Evolutionary conservation across 2,329 filamentous ascomycete genomes (phyloP), one percentile per base, ranked within the genome.

Genomic region (Colletotrichum cuscutae): DNA sequence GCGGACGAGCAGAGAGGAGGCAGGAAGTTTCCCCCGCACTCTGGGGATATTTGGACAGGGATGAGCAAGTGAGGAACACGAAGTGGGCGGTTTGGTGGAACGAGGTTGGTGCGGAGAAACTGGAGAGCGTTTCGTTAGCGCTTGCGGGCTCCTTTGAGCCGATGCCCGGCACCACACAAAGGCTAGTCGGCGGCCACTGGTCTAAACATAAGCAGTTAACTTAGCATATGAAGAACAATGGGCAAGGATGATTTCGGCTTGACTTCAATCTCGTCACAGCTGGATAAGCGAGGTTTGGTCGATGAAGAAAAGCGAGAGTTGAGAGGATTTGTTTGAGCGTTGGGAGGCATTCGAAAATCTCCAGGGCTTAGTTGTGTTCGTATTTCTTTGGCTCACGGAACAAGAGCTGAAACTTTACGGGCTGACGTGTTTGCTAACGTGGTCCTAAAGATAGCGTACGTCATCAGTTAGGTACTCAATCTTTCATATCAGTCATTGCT

Each of bases 41-140:
- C 35, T 70, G 32, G 49, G 30, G 54, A 53, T 52, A 15, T 32
- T 30, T 15, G 46, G 24, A 65, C 70, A 46, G 49, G 66, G 66
- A 26, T 35, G 32, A 35, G 32, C 32, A 35, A 35, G 37, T 56
- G 24, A n/a, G 7, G 24, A 19, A 12, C 52, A 59, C 28, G 35
- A 54, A 60, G 46, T 61, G 54, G 46, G 13, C 56, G 42, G 54
- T 57, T 56, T 28, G 22, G 49, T 65, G 54, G 60, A 42, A 70
- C 66, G 70, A 65, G 60, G 60, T 73, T 71, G 71, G 60, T 73
- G 71, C 71, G 66, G 71, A 73, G 71, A 65, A 65, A 42, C 35
- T 60, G 60, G 46, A 61, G 71, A 67, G 66, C 12, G 49, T 5
- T 30, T 35, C 22, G 37, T 35, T 32, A 52, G 46, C 66, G 37